Evolutionary conservation across 179 eudicot species (phyloP).

Genomic region (Heliamphora pulchella): DNA sequence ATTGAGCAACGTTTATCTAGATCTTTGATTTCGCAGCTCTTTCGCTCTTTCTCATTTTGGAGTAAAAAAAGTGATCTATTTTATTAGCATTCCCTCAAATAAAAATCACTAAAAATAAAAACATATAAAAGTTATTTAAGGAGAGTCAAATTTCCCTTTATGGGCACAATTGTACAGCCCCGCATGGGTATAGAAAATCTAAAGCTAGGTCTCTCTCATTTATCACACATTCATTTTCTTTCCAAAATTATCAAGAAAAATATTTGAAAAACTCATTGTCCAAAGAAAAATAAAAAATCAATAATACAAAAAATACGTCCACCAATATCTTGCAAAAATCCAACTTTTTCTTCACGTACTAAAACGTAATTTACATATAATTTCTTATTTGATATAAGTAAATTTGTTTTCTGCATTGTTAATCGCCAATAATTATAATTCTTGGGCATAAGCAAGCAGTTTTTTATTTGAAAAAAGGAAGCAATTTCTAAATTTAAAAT

Average conservation of each 20-base stretch:
- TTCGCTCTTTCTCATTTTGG: not conserved
- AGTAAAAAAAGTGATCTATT: not conserved
- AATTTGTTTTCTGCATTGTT: no score
- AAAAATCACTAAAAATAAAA: not conserved
- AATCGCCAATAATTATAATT: no score
- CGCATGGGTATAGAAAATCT: not conserved
- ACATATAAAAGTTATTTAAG: conserved; percentile 1
- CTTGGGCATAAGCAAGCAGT: no score
- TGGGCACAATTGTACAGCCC: not conserved
- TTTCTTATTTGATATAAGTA: no score
- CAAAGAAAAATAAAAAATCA: no score
- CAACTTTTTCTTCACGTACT: no score
- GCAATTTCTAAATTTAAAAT: no score
- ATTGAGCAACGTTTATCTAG: no score
- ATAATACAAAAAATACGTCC: no score
- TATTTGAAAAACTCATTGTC: not conserved
- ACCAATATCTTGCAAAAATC: no score
- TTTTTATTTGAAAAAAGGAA: no score
- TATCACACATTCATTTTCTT: not conserved
- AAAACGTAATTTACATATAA: no score
- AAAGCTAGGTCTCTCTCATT: not conserved
- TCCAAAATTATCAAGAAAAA: not conserved
- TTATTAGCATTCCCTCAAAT: not conserved
- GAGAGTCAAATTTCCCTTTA: not conserved
- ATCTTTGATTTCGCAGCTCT: not conserved